Conservation (phyloP, 257 asterid genomes). For the Fraxinus quadrangulata region DNA sequence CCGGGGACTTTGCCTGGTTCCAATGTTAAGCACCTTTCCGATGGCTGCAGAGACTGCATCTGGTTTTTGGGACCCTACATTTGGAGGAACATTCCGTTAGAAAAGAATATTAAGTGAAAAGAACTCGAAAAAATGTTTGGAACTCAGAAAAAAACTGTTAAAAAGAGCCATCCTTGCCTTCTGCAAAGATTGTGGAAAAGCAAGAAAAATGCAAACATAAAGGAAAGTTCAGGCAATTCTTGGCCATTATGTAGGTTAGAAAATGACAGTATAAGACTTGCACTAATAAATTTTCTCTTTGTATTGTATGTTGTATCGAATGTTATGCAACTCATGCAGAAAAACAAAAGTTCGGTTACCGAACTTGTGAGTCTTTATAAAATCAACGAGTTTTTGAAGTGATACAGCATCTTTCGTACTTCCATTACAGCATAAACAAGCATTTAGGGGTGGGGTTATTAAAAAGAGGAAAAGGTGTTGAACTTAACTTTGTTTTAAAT, state of each 20-base stretch:
- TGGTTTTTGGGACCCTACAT: slow-evolving; percentile 86
- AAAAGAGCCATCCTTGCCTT: slow-evolving; percentile 3
- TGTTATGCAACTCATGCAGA: too few relatives aligned
- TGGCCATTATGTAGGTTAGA: background rate
- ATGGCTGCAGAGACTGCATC: slow-evolving; percentile 64
- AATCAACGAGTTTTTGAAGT: too few relatives aligned
- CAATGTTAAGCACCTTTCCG: slow-evolving; percentile 81
- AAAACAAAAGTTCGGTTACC: too few relatives aligned
- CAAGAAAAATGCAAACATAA: too few relatives aligned
- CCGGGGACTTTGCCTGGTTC: slow-evolving; percentile 87
- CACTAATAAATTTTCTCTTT: background rate
- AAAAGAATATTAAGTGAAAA: background rate
- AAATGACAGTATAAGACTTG: background rate
- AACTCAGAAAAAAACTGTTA: background rate
- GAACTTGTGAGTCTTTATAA: too few relatives aligned
- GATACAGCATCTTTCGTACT: too few relatives aligned
- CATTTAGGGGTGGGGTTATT: too few relatives aligned
- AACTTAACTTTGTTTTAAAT: slow-evolving; percentile 22
- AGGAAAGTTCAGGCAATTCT: background rate
- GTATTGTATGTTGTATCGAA: background rate
- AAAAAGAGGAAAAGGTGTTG: too few relatives aligned
- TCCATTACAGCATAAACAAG: too few relatives aligned
- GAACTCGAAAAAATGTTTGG: background rate
- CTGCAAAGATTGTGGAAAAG: slow-evolving; percentile 15
- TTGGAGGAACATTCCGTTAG: slow-evolving; percentile 67